Conservation (phyloP, 1,139 yeast genomes). For the Geotrichum aggregatum region DNA sequence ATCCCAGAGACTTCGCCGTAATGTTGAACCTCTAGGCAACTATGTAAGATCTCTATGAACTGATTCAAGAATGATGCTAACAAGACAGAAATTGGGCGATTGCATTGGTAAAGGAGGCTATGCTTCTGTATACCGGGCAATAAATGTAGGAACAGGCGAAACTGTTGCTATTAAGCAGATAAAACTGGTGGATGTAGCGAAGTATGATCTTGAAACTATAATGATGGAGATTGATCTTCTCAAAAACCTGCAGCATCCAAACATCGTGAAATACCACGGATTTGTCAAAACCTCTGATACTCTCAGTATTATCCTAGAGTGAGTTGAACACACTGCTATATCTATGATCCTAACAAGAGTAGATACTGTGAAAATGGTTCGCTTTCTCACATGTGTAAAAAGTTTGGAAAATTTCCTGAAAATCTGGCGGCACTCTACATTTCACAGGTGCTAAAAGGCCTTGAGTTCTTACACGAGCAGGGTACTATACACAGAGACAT, state of each 20-base stretch:
- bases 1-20: constrained; percentile 15
- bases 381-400: constrained; percentile 60
- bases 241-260: constrained; percentile 74
- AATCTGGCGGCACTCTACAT: constrained; percentile 55
- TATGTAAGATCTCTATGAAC: constrained; percentile 11
- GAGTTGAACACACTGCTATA: constrained; percentile 9
- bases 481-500: constrained; percentile 77
- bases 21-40: constrained; percentile 15
- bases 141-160: constrained; percentile 59
- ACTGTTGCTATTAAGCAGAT: constrained; percentile 86
- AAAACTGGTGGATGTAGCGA: constrained; percentile 44
- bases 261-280: constrained; percentile 87
- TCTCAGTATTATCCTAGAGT: constrained; percentile 69
- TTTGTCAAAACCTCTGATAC: constrained; percentile 66
- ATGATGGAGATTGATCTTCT: constrained; percentile 48
- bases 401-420: constrained; percentile 55
- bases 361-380: constrained; percentile 82
- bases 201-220: constrained; percentile 38
- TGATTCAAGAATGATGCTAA: background rate
- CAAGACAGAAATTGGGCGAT: constrained; percentile 44
- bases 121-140: constrained; percentile 68
- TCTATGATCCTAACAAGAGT: constrained; percentile 19
- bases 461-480: constrained; percentile 61
- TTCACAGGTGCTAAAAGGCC: constrained; percentile 68
- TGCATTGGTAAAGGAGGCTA: constrained; percentile 76